A percentile compares a stretch with the other conserved stretches of the same genome.
Conservation (phyloP, 768 basidiomycete genomes). For the Macrolepiota albuminosa region DNA sequence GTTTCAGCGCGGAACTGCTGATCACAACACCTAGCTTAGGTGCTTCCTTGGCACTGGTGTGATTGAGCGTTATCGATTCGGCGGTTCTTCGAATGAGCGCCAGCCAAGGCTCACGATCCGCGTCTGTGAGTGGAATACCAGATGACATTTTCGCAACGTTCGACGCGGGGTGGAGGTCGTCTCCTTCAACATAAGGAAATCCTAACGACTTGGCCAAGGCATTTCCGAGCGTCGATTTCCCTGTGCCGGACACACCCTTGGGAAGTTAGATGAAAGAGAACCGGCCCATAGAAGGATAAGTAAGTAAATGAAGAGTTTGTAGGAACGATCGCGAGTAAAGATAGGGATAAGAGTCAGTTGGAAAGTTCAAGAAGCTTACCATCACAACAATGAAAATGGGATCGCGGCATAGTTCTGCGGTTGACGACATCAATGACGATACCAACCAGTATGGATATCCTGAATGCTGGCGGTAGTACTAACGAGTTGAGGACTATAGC, state of each 20-base stretch:
- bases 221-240: constrained; percentile 65
- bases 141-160: constrained; percentile 88
- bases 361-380: constrained; percentile 11
- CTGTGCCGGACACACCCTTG: constrained; percentile 72
- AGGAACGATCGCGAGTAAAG: background rate
- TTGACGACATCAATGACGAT: constrained; percentile 2
- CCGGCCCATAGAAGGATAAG: background rate
- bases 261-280: background rate
- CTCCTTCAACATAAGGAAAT: constrained; percentile 86
- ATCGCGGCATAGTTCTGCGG: background rate
- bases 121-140: constrained; percentile 73
- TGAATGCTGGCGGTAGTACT: background rate
- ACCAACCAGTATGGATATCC: background rate
- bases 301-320: background rate
- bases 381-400: constrained; percentile 20
- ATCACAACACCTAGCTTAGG: constrained; percentile 59
- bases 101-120: constrained; percentile 86
- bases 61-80: constrained; percentile 30
- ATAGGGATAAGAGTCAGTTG: background rate
- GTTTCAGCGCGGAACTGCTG: constrained; percentile 83
- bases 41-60: background rate
- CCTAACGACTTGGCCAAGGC: constrained; percentile 55
- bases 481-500: background rate
- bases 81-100: constrained; percentile 63
- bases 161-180: constrained; percentile 74